Conservation (phyloP, 495 filamentous ascomycete species). For the Penicillium pancosmium region DNA sequence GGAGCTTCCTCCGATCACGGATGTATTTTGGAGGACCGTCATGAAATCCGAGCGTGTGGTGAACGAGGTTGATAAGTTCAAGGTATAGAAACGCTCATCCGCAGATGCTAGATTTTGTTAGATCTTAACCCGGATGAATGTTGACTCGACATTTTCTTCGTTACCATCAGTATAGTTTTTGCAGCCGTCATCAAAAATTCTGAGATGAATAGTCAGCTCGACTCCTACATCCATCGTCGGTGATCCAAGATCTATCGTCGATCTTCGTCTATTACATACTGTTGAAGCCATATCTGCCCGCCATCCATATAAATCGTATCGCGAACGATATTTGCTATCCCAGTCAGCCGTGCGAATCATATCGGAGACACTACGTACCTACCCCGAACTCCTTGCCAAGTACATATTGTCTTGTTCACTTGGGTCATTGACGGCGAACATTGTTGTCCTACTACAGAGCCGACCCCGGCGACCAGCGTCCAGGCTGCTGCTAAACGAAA, state of each 20-base stretch:
- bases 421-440: not conserved
- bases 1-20: not conserved
- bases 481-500: not conserved
- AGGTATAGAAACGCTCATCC: not conserved
- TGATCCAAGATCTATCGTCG: not conserved
- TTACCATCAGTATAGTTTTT: not conserved
- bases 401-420: not conserved
- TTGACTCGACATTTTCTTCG: not conserved
- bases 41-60: not conserved
- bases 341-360: not conserved
- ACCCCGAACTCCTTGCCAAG: not conserved
- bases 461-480: not conserved
- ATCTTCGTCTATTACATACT: not conserved
- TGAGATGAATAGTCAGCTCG: not conserved
- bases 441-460: not conserved
- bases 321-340: not conserved
- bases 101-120: not conserved
- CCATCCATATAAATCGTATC: not conserved
- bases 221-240: not conserved
- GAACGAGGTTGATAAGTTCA: not conserved
- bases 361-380: not conserved
- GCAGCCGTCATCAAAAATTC: not conserved
- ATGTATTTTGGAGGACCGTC: not conserved
- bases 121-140: not conserved
- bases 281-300: not conserved